Evolutionary conservation across 306 rosid genomes (phyloP), one percentile per base, ranked within the genome.

Genomic region (Prunus mongolica): DNA sequence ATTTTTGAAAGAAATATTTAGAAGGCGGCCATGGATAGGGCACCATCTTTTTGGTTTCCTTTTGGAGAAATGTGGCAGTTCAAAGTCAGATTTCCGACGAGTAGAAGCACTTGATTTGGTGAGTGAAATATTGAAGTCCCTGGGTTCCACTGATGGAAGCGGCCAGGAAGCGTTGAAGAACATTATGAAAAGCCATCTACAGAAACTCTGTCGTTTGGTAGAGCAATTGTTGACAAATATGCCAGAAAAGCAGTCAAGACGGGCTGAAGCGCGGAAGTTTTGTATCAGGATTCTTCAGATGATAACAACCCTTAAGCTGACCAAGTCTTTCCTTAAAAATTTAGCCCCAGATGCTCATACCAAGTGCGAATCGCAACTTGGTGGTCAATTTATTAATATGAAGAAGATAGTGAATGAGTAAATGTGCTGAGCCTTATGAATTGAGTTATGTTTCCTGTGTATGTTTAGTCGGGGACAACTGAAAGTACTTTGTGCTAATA

Each of bases 11-110:
- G 97, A 95, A 81, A 87, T 90, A 77, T 76, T 90, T 76, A 81
- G 84, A 62, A 84, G 99, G 69, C 76, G 96, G 58, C 89, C 96
- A 22, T 90, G 97, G 97, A 80, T 95, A 77, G 97, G 96, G 64
- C 96, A 82, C 71, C 78, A 84, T 77, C 28, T 92, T 19, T 82
- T 90, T 69, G 86, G 90, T 61, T 87, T 88, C 67, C 82, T 90
- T 47, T 73, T 92, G 79, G 91, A 88, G 82, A 92, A 88, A 81
- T 87, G 96, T 82, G 85, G 86, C 62, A 82, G 75, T 46, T 80
- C 96, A 28, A 89, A 84, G 84, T 95, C 91, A 19, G 93, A 95
- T 34, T 95, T 88, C 30, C 86, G 99, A 38, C 83, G 93, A 55
- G 88, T 92, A 10, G 95, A 96, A 83, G 92, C 92, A 14, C 91